A percentile compares a stretch with the other conserved stretches of the same genome.
Evolutionary conservation across 192 early-diverging fungal species (phyloP).

Genomic region (Umbelopsis ramanniana): DNA sequence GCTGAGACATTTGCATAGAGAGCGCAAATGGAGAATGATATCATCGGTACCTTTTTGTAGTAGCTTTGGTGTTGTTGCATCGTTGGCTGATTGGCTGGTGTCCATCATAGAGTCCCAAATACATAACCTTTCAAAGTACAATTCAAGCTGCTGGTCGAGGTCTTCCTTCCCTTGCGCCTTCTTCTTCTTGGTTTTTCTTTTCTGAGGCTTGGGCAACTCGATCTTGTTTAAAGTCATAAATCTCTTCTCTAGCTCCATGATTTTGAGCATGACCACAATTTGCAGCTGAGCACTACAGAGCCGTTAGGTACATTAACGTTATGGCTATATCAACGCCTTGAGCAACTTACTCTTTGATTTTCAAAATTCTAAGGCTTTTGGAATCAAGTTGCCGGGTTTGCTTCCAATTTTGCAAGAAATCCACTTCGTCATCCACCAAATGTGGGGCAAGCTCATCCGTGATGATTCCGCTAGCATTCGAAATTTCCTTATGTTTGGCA

Average conservation of each 20-base stretch:
- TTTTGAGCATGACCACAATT: conserved; percentile 17
- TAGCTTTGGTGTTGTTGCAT: background rate
- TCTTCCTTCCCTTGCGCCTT: background rate
- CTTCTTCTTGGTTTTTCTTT: conserved; percentile 11
- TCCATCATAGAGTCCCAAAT: conserved; percentile 26
- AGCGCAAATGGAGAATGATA: background rate
- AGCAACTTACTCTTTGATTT: conserved; percentile 1
- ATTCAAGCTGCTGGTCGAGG: conserved; percentile 4
- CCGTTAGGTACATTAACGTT: background rate
- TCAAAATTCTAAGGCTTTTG: background rate
- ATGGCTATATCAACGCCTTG: background rate
- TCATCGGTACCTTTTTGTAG: background rate
- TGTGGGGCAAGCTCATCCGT: background rate
- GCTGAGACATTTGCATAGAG: conserved; percentile 3
- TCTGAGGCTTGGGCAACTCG: conserved; percentile 16
- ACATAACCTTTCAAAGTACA: conserved; percentile 25
- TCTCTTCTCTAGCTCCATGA: conserved; percentile 12
- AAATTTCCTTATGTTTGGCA: conserved; percentile 8
- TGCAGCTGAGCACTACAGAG: conserved; percentile 16
- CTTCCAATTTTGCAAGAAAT: conserved; percentile 3
- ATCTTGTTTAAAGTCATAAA: conserved; percentile 11
- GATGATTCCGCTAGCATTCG: conserved; percentile 5
- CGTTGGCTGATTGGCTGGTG: background rate
- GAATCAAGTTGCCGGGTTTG: background rate
- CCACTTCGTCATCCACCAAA: conserved; percentile 5